A percentile compares a stretch with the other conserved stretches of the same genome.
Conservation (phyloP, 306 rosid species). For the Potentilla sterilis region DNA sequence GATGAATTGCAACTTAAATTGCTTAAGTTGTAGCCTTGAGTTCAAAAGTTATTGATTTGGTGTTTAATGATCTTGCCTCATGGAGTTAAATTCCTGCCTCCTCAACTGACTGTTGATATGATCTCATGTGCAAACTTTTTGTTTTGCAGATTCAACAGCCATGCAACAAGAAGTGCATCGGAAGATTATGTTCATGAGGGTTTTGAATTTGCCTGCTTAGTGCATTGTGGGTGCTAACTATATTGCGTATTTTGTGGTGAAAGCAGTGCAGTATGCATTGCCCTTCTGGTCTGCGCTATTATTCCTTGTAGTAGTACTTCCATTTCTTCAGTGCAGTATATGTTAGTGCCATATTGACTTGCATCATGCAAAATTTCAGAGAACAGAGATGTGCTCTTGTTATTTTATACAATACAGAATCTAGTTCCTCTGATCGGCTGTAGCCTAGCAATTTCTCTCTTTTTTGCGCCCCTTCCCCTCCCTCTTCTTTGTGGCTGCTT, state of each 20-base stretch:
- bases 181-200: too few species aligned
- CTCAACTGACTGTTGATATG: neutral
- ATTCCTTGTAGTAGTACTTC: neutral
- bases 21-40: neutral
- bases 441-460: too few species aligned
- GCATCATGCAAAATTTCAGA: neutral
- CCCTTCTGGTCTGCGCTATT: neutral
- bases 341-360: neutral
- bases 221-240: neutral
- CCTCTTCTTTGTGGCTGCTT: neutral
- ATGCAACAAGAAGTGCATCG: neutral
- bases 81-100: neutral
- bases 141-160: conserved; percentile 9
- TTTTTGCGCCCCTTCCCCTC: neutral
- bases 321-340: neutral
- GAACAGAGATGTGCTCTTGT: neutral
- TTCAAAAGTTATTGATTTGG: neutral
- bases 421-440: neutral
- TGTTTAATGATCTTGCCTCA: neutral
- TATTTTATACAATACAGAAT: neutral
- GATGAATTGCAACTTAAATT: neutral
- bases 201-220: neutral
- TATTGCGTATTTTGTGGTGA: neutral
- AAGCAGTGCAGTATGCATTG: neutral
- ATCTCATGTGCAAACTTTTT: neutral